phyloP scores from a whole-genome alignment of 2,329 filamentous ascomycete genomes.

The Colletotrichum falcatum region DNA sequence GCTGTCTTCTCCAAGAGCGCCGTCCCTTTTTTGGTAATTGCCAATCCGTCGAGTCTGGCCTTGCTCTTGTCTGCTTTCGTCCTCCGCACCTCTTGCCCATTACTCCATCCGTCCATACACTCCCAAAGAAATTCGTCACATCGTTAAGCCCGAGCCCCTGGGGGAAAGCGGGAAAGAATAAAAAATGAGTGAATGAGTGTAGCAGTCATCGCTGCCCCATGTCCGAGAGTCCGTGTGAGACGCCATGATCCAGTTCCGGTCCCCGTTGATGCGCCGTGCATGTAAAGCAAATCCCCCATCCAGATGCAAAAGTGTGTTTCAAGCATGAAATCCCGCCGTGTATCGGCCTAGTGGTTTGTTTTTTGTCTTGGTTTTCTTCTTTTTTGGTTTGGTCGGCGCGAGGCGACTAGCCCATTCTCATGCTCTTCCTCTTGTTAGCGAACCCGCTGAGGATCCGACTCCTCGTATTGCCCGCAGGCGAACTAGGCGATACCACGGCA shows the following conservation, averaged over 20 bases:
- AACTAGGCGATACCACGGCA: constrained; percentile 47
- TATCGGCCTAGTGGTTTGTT: not conserved
- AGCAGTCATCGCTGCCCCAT: constrained; percentile 19
- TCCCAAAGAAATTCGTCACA: constrained; percentile 37
- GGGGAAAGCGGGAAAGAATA: not conserved
- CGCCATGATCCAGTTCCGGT: constrained; percentile 30
- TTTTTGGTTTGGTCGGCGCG: constrained; percentile 12
- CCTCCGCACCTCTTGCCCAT: constrained; percentile 24
- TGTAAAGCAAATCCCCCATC: constrained; percentile 37
- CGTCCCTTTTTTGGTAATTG: constrained; percentile 35
- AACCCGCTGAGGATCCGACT: constrained; percentile 52
- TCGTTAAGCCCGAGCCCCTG: constrained; percentile 10
- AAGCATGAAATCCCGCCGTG: constrained; percentile 22
- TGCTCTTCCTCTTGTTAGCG: constrained; percentile 54
- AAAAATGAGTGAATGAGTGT: constrained; percentile 19
- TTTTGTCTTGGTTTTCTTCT: constrained; percentile 19
- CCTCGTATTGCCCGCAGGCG: constrained; percentile 43
- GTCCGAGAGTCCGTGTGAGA: constrained; percentile 31
- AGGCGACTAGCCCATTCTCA: constrained; percentile 47
- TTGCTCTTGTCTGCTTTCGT: constrained; percentile 7
- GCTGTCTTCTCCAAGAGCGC: constrained; percentile 21
- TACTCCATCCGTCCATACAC: constrained; percentile 30
- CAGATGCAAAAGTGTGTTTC: constrained; percentile 31
- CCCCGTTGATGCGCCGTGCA: constrained; percentile 37
- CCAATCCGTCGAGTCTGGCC: constrained; percentile 23